phyloP scores from a whole-genome alignment of 768 basidiomycete genomes.

The Russula lepida region DNA sequence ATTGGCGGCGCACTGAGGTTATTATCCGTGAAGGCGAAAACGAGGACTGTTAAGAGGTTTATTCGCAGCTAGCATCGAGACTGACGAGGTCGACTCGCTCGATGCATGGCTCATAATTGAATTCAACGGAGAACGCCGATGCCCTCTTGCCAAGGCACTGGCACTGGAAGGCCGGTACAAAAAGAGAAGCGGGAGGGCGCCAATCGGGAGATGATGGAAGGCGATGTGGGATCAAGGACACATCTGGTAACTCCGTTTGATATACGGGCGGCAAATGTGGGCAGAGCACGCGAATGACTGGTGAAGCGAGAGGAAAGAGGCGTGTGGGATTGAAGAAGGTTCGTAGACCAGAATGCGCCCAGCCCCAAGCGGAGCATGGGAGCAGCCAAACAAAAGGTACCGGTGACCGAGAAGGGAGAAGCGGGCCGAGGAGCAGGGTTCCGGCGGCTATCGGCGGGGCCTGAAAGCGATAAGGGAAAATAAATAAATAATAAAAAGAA shows the following conservation, averaged over 20 bases:
- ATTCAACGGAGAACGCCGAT: not conserved
- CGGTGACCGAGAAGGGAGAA: not conserved
- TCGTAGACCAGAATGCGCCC: too few species aligned
- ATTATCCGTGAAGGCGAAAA: not conserved
- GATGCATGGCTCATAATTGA: too few species aligned
- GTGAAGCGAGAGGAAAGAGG: not conserved
- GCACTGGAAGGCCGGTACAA: not conserved
- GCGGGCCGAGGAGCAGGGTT: not conserved
- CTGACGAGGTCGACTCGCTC: not conserved
- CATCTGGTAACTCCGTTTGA: constrained; percentile 13
- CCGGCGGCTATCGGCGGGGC: constrained; percentile 8
- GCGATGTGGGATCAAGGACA: constrained; percentile 8
- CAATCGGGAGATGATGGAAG: constrained; percentile 6
- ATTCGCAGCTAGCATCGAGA: not conserved
- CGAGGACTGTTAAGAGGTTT: not conserved
- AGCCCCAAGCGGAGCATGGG: too few species aligned
- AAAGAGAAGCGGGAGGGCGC: constrained; percentile 5
- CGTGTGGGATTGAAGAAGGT: not conserved
- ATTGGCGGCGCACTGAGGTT: not conserved
- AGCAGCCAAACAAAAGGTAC: not conserved
- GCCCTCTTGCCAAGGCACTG: not conserved
- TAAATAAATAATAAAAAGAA: constrained; percentile 2
- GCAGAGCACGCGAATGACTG: not conserved
- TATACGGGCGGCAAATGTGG: not conserved
- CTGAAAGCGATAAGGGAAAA: not conserved